These are phyloP conservation scores for Hymenoscyphus occultus DNA, from an alignment of 2,329 filamentous ascomycete species.

Conservation along the genomic window DNA sequence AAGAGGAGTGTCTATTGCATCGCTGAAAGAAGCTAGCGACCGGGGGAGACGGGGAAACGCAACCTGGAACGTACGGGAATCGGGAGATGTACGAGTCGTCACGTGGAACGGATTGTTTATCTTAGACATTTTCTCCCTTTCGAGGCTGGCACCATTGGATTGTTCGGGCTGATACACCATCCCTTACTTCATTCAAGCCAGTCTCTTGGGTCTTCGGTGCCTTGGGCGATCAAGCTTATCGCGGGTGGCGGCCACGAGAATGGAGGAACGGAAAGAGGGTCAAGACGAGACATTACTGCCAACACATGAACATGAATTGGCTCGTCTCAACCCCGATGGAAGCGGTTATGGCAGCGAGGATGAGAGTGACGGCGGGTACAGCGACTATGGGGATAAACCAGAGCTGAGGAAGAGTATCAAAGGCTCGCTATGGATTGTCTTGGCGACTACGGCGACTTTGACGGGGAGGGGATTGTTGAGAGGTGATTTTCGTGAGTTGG, in stretches of 20 bases:
- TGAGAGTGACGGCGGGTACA: background rate
- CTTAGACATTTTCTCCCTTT: background rate
- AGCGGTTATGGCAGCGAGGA: slow-evolving; percentile 6
- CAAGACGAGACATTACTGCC: slow-evolving; percentile 18
- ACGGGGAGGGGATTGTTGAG: slow-evolving; percentile 28
- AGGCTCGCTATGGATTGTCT: slow-evolving; percentile 23
- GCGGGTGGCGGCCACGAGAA: background rate
- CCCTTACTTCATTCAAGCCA: background rate
- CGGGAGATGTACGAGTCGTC: background rate
- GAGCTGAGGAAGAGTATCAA: slow-evolving; percentile 18
- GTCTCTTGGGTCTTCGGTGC: background rate
- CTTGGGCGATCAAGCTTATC: background rate
- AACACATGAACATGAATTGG: slow-evolving; percentile 8
- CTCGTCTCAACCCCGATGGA: slow-evolving; percentile 2
- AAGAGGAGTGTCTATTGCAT: background rate
- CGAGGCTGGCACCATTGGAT: background rate
- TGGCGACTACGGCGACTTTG: slow-evolving; percentile 24
- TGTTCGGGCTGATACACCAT: background rate
- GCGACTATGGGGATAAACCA: background rate
- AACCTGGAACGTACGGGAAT: background rate
- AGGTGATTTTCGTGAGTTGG: slow-evolving; percentile 29
- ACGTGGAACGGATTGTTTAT: background rate
- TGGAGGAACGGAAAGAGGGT: slow-evolving; percentile 9
- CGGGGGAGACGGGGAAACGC: background rate
- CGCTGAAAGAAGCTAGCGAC: background rate